phyloP scores from a whole-genome alignment of 305 asterid species.

The Solanum hybrid region DNA sequence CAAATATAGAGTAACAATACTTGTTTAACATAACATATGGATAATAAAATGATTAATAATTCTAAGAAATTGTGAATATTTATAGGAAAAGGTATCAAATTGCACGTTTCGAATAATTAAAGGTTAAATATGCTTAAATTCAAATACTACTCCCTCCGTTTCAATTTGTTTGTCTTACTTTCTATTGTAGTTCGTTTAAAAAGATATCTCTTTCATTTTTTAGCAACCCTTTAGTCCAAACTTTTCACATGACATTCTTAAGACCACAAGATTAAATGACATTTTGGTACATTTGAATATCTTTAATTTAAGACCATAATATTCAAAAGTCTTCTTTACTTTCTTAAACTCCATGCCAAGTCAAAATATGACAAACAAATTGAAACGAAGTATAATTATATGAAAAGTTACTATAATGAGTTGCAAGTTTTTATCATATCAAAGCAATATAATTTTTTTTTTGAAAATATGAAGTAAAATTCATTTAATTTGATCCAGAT shows the following conservation, averaged over 20 bases:
- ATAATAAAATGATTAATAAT: background rate
- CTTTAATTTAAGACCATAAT: background rate
- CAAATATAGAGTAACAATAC: background rate
- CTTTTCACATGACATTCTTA: too few relatives aligned
- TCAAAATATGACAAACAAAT: too few relatives aligned
- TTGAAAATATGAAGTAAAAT: background rate
- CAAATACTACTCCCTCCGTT: background rate
- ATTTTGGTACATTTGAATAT: too few relatives aligned
- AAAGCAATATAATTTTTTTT: background rate
- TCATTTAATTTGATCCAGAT: background rate
- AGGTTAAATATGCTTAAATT: background rate
- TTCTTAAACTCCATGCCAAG: too few relatives aligned
- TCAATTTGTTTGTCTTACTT: background rate
- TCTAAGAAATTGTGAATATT: background rate
- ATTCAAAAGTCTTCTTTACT: background rate
- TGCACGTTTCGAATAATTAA: background rate
- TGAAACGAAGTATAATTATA: too few relatives aligned
- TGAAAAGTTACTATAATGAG: background rate
- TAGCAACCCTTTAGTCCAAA: too few relatives aligned
- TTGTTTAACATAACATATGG: background rate
- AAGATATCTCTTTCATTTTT: too few relatives aligned
- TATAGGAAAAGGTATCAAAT: background rate
- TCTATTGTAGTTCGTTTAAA: too few relatives aligned
- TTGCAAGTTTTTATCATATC: background rate
- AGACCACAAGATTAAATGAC: too few relatives aligned